Evolutionary conservation across 305 asterid species (phyloP), one percentile per base, ranked within the genome.

Genomic region (Fraxinus paxiana): DNA sequence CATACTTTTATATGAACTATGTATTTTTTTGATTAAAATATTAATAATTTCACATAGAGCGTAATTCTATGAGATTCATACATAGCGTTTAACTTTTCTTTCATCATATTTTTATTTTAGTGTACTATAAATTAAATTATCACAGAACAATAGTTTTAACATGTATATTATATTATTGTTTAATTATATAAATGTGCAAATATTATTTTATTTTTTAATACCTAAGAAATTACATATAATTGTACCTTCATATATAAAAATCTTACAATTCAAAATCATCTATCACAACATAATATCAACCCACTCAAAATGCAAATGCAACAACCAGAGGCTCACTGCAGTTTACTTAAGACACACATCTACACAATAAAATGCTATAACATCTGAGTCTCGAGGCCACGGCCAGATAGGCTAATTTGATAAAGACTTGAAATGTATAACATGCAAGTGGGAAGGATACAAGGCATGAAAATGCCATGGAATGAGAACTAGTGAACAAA

Each of bases 311-410:
- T 28, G n/a, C 78, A 79, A 70, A 71, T 18, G 33, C n/a, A 73
- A 63, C 56, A 10, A 61, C 37, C 34, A 51, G 43, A 30, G 56
- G 46, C 18, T 76, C 28, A 61, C 33, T 24, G 28, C 17, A 81
- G 33, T 43, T 15, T 35, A 67, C 30, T 46, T 18, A 2, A 2
- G 77, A 76, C 63, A 35, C 73, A 35, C 82, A 76, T 81, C 85
- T 83, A 86, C 87, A 79, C 8, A 76, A 75, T 71, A n/a, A 67
- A 77, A 80, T 59, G 78, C 61, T 41, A 43, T 61, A 41, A 56
- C 28, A n/a, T 63, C 75, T 7, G 18, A 24, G 28, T 56, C 54
- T 43, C 26, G 24, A 22, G 34, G 46, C 75, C 22, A 70, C 51
- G n/a, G 30, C 79, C 38, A 15, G 30, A 65, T 5, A 61, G 48